Percentiles rank a stretch among this genome's conserved stretches.
Conservation (phyloP, 1,284 basidiomycete species). For the Schizophyllum commune region DNA sequence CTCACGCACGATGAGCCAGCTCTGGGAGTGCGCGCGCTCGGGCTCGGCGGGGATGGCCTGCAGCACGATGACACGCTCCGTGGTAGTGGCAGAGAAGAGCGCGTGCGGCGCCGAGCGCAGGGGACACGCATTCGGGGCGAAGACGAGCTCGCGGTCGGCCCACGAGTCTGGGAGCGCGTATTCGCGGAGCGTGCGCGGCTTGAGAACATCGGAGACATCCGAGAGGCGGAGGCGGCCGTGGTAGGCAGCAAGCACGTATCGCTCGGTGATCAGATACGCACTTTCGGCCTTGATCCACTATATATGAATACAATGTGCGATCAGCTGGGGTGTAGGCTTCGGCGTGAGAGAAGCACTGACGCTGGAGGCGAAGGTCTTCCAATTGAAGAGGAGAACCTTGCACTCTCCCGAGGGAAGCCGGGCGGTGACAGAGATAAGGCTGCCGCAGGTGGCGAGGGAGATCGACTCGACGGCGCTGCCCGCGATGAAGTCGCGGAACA, state of each 20-base stretch:
- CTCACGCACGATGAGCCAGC: conserved; percentile 40
- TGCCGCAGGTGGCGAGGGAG: neutral
- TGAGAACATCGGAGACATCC: conserved; percentile 32
- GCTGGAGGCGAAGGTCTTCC: neutral
- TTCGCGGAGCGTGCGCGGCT: conserved; percentile 32
- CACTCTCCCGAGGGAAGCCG: neutral
- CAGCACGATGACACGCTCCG: conserved; percentile 33
- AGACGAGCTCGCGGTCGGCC: conserved; percentile 29
- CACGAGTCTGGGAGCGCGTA: conserved; percentile 40
- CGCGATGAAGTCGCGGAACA: neutral
- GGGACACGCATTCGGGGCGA: conserved; percentile 28
- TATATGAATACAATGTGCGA: neutral
- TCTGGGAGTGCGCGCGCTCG: conserved; percentile 16
- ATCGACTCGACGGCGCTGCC: neutral
- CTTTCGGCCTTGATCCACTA: neutral
- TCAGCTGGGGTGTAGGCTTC: neutral
- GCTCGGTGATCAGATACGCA: neutral
- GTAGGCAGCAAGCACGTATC: neutral
- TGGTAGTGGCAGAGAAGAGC: conserved; percentile 39
- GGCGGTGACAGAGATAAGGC: neutral
- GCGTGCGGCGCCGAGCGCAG: conserved; percentile 24
- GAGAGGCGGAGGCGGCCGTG: conserved; percentile 27
- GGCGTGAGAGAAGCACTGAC: neutral
- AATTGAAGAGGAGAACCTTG: neutral
- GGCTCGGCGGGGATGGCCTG: conserved; percentile 24